Base-by-base conservation (phyloP, 1,139 yeast species). In the Debaryomyces fabryi region DNA sequence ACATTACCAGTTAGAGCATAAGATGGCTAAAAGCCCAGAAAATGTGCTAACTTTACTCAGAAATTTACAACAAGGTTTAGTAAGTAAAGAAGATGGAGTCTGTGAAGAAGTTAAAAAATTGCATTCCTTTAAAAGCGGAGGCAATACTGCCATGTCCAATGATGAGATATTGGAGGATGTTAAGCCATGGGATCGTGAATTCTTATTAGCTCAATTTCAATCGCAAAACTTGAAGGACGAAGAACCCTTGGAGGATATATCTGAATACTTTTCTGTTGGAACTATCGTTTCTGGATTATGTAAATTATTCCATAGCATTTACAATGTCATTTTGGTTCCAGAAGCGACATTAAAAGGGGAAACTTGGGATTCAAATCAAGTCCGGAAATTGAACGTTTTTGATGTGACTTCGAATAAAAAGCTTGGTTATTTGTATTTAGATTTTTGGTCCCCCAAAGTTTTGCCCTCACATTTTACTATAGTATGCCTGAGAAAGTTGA, bases 391-490 rank as follows among this genome's bases (percentile, higher is more conserved):
- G 30, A 82, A 86, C 52, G 97, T 90, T 10, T 63, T 59, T 42
- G 79, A 75, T 52, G 53, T 58, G 21, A 49, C 57, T n/a, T 50
- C 54, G 4, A 48, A 66, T 9, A 59, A 62, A 47, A 61, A 60
- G 6, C 57, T 76, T 47, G 81, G 81, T 0, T 72, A 63, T 52
- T 61, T 76, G 44, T 76, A 76, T 52, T 61, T 75, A 40, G 81
- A 76, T 54, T 75, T 75, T 50, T 76, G 80, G 79, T 70, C 77
- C 6, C 64, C 70, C 15, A 75, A 74, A 51, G 80, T 75, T 3
- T 62, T 71, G 52, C 97, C 99, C 1, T 96, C 99, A 0, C 99
- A 93, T 69, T 95, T 90, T 67, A 93, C 99, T 0, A 90, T 93
- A n/a, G 92, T 95, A 49, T 93, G 99, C 62, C 90, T 97, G 41